Base-by-base conservation (phyloP, 768 basidiomycete genomes). In the Lyophyllum atratum region DNA sequence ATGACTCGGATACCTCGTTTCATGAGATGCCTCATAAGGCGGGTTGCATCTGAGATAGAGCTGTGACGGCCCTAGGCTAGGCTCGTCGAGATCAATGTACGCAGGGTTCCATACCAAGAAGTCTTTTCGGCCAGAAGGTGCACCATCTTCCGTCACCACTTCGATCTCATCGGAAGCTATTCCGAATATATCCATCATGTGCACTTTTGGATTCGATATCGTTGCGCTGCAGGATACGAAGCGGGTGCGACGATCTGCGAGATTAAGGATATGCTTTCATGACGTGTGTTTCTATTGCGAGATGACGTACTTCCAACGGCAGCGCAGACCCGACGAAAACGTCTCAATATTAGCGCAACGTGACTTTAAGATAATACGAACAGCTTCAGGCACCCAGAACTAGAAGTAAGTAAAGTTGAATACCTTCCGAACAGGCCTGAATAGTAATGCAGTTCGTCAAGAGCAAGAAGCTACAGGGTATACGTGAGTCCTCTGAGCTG, bases 201-300 rank as follows among this genome's bases (percentile, higher is more conserved):
- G 90, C 52, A 80, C 71, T 34, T 73, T 70, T 6, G 93, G 92
- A 58, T 92, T 89, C 5, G 85, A 76, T 43, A 96, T 87, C 0
- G 93, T 96, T 33, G 93, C 93, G 59, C 90, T 93, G 66, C 93
- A 95, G 12, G 92, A 93, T 6, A 95, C 83, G 65, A 92, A 93
- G 17, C 75, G 80, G 2, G 80, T 66, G 0, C 72, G 74, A 47
- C 71, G 70, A 64, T 92, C 91, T 90, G 33, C 10, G 47, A 17
- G 37, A 44, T 21, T 53, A 19, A 21, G 40, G 55, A 14, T 9
- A 51, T 24, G n/a, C 33, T 25, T 21, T 25, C 21, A 26, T 22
- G 19, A 22, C 46, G 29, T 28, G 22, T n/a, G 17, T 55, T 43
- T 12, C 26, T 29, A 17, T n/a, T 39, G 6, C 42, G 65, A 28